Base-by-base conservation (phyloP, 495 filamentous ascomycete genomes). In the Podospora conica region DNA sequence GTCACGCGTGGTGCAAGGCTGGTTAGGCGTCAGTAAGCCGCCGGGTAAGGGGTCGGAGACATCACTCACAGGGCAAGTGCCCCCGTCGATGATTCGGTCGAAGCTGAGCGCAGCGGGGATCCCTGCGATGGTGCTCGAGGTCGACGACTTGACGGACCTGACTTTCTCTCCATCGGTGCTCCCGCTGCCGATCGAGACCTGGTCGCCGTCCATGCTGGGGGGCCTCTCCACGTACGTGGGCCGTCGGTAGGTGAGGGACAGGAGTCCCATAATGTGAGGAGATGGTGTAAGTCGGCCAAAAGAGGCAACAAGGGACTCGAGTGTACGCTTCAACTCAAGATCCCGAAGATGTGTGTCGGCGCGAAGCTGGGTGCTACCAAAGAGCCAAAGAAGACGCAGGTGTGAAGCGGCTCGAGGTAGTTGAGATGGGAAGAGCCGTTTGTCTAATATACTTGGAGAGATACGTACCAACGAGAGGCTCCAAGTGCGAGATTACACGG, bases 1-100 rank as follows among this genome's bases (percentile, higher is more conserved):
- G 68, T 93, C 90, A 27, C 89, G 84, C 27, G 83, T 71, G 0
- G 90, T 91, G 72, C 86, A 86, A 25, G 90, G 90, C 90, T 92
- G 66, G 66, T 61, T 27, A 59, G 28, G 23, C 9, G 31, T 64
- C 33, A 9, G 20, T 21, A 59, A 18, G 21, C 23, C 24, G 11
- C 8, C 15, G 4, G 11, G 54, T 1, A 18, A 33, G 0, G 23
- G 56, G 31, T 22, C 10, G 54, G 11, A 55, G 58, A 6, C 28
- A 11, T n/a, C 25, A 61, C 88, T 76, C 80, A 92, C 90, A n/a
- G 90, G 90, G 68, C 90, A 90, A 21, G 87, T 86, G n/a, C 86
- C 87, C n/a, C 87, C 88, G 53, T 79, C 73, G 23, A 92, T 83
- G 68, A 93, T 90, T 22, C 79, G 81, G 66, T 92, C 90, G 69